Conservation (phyloP, 768 basidiomycete genomes). For the Termitomyces sp. region DNA sequence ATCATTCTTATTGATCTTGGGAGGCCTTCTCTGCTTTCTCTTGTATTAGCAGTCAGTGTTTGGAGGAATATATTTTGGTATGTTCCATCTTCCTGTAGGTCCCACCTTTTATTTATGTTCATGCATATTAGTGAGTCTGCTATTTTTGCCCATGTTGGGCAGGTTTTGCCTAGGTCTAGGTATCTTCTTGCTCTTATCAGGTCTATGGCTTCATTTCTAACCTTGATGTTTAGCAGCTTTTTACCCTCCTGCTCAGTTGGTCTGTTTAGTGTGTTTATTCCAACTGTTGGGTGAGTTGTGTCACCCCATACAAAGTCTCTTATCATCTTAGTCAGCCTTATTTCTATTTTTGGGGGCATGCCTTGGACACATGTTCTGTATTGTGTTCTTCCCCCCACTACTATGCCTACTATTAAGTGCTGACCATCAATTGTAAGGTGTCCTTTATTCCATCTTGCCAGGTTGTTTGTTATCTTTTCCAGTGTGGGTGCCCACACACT, state of each 20-base stretch:
- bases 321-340: neutral
- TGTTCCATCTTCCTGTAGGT: neutral
- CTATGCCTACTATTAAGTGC: neutral
- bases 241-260: neutral
- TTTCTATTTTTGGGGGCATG: neutral
- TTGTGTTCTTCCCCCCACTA: neutral
- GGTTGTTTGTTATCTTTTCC: neutral
- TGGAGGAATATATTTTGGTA: neutral
- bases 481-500: slow-evolving; percentile 2
- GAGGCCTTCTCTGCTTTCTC: neutral
- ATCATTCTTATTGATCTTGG: neutral
- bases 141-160: neutral
- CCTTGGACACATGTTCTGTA: neutral
- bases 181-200: neutral
- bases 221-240: neutral
- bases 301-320: neutral
- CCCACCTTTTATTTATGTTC: neutral
- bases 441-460: neutral
- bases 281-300: neutral
- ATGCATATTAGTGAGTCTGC: neutral
- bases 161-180: neutral
- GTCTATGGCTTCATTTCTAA: neutral
- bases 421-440: neutral
- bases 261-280: neutral
- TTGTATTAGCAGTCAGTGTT: neutral